Base-by-base conservation (phyloP, 495 filamentous ascomycete species). In the Lasiosphaeris hirsuta region DNA sequence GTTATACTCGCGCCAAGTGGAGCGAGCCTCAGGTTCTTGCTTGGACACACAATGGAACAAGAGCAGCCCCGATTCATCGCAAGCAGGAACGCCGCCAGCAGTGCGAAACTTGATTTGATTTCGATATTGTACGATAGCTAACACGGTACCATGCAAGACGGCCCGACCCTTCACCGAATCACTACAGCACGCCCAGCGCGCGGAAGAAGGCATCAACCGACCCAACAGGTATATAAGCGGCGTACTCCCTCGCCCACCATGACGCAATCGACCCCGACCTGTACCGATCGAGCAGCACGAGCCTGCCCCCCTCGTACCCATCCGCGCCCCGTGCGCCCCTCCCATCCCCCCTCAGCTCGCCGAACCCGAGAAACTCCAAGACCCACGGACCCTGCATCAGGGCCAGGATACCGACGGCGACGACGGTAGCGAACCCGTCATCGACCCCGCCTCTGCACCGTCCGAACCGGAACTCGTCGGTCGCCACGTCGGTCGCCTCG, bases 381-480 rank as follows among this genome's bases (percentile, higher is more conserved):
- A 62, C 57, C 63, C 63, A 65, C 11, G 59, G 49, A 3, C 63
- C 63, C 39, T 51, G 56, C 57, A 65, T 59, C 46, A 57, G 46
- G 19, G 53, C 60, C 6, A 65, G 51, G 2, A 62, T 34, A 1
- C 63, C 63, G 7, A 51, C 57, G 39, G 63, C 59, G 7, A 60
- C 63, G 37, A 62, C 57, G 52, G 60, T 60, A 14, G 62, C 62
- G 39, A 65, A 65, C 9, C 63, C 63, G 15, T 65, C 59, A n/a
- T 60, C 47, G 9, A 42, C 50, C 52, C 55, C 34, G 39, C 59
- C 56, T 17, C 62, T 57, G 8, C 54, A 43, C 11, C 63, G 52
- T 13, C 57, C 59, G 15, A 65, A 65, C 6, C 33, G 38, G 38
- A 65, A 65, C 39, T 48, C 53, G 5, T 62, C 54, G 30, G 60